Conservation (phyloP, 306 rosid species). For the Castanospermum australe region DNA sequence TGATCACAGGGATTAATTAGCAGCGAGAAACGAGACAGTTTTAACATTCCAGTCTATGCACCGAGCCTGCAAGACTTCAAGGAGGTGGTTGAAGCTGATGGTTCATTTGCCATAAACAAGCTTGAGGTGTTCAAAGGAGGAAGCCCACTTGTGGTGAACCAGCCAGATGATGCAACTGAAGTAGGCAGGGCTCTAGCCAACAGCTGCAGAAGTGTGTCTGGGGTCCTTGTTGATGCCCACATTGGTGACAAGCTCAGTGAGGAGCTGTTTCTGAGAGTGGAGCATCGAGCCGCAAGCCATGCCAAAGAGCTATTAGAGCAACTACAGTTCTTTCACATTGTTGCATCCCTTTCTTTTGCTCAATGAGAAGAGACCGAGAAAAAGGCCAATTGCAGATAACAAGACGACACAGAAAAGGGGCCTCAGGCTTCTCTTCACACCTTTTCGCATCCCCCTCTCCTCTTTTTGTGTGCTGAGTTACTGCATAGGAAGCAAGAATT, state of each 20-base stretch:
- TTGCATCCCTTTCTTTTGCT: slow-evolving; percentile 79
- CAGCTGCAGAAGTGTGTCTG: slow-evolving; percentile 73
- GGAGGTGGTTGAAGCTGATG: slow-evolving; percentile 82
- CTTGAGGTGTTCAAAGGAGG: slow-evolving; percentile 96
- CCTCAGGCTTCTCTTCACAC: not conserved
- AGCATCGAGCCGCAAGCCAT: slow-evolving; percentile 51
- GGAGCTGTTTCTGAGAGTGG: slow-evolving; percentile 69
- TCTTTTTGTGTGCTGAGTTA: slow-evolving; percentile 8
- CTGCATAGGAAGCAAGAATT: not conserved
- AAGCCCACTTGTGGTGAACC: slow-evolving; percentile 81
- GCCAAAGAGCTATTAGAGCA: slow-evolving; percentile 73
- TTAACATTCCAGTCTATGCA: slow-evolving; percentile 93
- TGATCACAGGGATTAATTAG: slow-evolving; percentile 64
- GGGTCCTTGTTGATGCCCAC: slow-evolving; percentile 90
- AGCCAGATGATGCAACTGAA: slow-evolving; percentile 67
- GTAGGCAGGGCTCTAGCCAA: slow-evolving; percentile 82
- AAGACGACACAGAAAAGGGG: not conserved
- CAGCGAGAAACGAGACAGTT: slow-evolving; percentile 66
- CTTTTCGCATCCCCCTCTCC: not conserved
- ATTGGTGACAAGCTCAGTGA: slow-evolving; percentile 78
- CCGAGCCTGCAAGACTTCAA: slow-evolving; percentile 87
- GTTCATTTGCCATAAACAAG: slow-evolving; percentile 73
- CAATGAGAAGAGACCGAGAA: not conserved
- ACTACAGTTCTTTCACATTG: slow-evolving; percentile 88
- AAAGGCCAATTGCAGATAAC: not conserved